phyloP scores from a whole-genome alignment of 2,329 filamentous ascomycete species.

The Talaromyces sp. region DNA sequence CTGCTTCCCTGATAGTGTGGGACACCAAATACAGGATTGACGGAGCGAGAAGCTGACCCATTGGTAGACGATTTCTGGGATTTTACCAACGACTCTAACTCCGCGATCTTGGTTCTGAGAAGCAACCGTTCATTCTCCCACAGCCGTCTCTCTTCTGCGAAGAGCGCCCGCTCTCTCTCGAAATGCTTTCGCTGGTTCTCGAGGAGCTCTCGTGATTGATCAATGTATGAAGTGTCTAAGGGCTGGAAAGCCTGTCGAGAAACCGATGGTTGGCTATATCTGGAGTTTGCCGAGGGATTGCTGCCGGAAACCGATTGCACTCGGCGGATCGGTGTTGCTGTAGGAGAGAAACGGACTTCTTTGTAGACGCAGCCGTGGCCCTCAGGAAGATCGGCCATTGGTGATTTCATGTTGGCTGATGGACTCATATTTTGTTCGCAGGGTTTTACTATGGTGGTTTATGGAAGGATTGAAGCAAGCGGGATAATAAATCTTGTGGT shows the following conservation, averaged over 20 bases:
- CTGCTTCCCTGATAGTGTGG: slow-evolving; percentile 13
- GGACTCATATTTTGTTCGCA: neutral
- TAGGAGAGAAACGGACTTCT: slow-evolving; percentile 47
- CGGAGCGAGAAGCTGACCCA: slow-evolving; percentile 6
- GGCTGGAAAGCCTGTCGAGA: slow-evolving; percentile 25
- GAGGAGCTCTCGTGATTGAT: slow-evolving; percentile 44
- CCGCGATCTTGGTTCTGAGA: slow-evolving; percentile 44
- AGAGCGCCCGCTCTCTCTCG: slow-evolving; percentile 44
- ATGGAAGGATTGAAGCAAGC: neutral
- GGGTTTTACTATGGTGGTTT: neutral
- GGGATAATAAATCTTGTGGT: neutral
- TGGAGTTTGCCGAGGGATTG: slow-evolving; percentile 34
- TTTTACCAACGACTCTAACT: slow-evolving; percentile 42
- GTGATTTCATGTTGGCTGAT: slow-evolving; percentile 28
- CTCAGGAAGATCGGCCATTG: slow-evolving; percentile 28
- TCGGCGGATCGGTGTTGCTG: slow-evolving; percentile 39
- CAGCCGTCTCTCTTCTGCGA: slow-evolving; percentile 46
- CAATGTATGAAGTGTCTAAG: slow-evolving; percentile 42
- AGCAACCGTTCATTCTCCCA: slow-evolving; percentile 50
- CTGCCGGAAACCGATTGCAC: slow-evolving; percentile 43
- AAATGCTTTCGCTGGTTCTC: slow-evolving; percentile 43
- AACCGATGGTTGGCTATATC: slow-evolving; percentile 23
- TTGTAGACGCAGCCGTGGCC: slow-evolving; percentile 42
- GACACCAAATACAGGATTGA: slow-evolving; percentile 17
- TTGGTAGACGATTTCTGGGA: slow-evolving; percentile 10